phyloP scores from a whole-genome alignment of 2,329 filamentous ascomycete species.

The Hymenoscyphus occultus region DNA sequence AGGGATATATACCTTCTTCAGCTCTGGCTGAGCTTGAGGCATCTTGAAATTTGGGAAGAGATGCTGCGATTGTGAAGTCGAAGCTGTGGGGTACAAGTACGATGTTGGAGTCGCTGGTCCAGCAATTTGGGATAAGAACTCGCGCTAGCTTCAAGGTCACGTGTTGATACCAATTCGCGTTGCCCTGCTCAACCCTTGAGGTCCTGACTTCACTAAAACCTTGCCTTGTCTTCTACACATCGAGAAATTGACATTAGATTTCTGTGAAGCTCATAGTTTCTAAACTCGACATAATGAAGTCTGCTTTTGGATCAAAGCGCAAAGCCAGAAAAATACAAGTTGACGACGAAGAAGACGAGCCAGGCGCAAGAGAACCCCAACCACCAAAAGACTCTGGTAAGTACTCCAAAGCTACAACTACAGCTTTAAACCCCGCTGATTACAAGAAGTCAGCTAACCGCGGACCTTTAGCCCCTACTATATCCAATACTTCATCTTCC shows the following conservation, averaged over 20 bases:
- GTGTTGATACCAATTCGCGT: constrained; percentile 28
- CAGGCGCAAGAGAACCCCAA: constrained; percentile 27
- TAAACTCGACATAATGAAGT: constrained; percentile 28
- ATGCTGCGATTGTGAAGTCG: constrained; percentile 7
- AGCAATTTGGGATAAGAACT: constrained; percentile 11
- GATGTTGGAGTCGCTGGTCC: not conserved
- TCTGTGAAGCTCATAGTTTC: not conserved
- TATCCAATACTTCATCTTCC: constrained; percentile 37
- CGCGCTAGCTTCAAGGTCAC: constrained; percentile 26
- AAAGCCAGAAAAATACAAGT: constrained; percentile 77
- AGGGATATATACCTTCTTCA: constrained; percentile 76
- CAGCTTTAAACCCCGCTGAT: constrained; percentile 30
- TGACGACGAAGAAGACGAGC: constrained; percentile 62
- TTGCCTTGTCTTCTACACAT: not conserved
- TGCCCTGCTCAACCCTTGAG: not conserved
- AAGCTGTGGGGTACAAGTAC: constrained; percentile 8
- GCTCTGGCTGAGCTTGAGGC: constrained; percentile 97
- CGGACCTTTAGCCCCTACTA: constrained; percentile 19
- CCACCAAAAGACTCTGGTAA: constrained; percentile 28
- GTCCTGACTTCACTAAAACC: not conserved
- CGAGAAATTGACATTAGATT: not conserved
- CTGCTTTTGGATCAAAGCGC: constrained; percentile 51
- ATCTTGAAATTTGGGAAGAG: constrained; percentile 50
- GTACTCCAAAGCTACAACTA: constrained; percentile 22
- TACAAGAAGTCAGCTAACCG: constrained; percentile 29